Conservation (phyloP, 208 protist species). For the Acanthamoeba sp. region DNA sequence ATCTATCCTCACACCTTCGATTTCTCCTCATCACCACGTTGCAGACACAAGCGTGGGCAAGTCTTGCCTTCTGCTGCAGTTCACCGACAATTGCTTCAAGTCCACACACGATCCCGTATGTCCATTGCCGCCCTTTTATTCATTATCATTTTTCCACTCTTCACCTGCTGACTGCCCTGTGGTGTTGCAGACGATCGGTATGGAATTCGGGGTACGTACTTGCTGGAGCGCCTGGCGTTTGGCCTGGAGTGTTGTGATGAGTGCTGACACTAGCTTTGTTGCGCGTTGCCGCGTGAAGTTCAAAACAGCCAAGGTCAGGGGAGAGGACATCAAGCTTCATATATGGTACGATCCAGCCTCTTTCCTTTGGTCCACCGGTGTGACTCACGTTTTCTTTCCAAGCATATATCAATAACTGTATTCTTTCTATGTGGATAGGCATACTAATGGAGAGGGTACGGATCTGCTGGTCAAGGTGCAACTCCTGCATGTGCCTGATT, state of each 20-base stretch:
- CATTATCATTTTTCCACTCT: background rate
- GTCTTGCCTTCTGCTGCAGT: conserved; percentile 98
- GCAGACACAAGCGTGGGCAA: conserved; percentile 96
- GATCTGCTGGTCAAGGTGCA: background rate
- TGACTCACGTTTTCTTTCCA: too few species aligned
- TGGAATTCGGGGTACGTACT: conserved; percentile 96
- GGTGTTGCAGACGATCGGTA: conserved; percentile 96
- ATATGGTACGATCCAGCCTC: conserved; percentile 95
- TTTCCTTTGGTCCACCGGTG: too few species aligned
- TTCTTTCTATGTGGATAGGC: background rate
- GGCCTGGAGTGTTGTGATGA: background rate
- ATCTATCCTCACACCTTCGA: background rate
- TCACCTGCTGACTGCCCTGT: background rate
- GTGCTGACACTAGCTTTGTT: background rate
- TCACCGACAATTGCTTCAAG: conserved; percentile 99
- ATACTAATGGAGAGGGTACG: background rate
- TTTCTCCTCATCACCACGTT: background rate
- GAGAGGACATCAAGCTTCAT: conserved; percentile 98
- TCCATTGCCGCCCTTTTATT: too few species aligned
- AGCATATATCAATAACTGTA: too few species aligned
- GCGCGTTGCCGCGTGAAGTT: conserved; percentile 80
- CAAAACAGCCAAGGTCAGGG: conserved; percentile 95
- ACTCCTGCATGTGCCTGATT: too few species aligned
- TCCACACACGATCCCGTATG: conserved; percentile 96
- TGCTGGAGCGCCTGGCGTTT: background rate